Evolutionary conservation across 169 alveolate species (phyloP), one percentile per base, ranked within the genome.

Genomic region (Condylostoma magnum): DNA sequence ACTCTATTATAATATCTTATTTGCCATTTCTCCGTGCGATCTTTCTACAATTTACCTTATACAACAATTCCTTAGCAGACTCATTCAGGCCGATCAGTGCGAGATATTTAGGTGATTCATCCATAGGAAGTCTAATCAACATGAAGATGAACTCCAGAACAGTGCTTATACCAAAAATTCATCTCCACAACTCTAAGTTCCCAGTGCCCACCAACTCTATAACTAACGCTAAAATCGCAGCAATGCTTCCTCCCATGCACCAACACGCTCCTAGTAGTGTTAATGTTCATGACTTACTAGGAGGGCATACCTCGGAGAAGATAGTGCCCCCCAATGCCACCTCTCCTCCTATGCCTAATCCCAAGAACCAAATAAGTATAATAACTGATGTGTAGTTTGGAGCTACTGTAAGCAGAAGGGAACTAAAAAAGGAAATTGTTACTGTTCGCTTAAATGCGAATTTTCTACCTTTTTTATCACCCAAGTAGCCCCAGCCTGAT

Each of bases 261-360:
- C 25, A 43, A 22, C 27, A 37, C 6, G 33, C 25, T 6, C 50
- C 22, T n/a, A 63, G 6, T 12, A 46, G 27, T 8, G 69, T 57
- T 18, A 57, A 18, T 2, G 22, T 25, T 2, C 33, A 43, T 36
- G 20, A 27, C n/a, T 63, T 63, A 31, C 46, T 20, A 0, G 34
- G 56, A 37, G 73, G 73, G 15, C 38, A 43, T 3, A 28, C n/a
- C 31, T 63, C 73, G 25, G 27, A 22, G 15, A 63, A 57, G 22
- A 63, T 22, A 18, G 73, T 63, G 20, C 27, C 25, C 18, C 58
- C n/a, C 0, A 63, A 18, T 22, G 44, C 60, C 54, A 63, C 28
- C 25, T 63, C 73, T 3, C 73, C 73, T 15, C 73, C 73, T 15
- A 63, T n/a, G 12, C 58, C 55, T 43, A 41, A 43, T 4, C 73